Conservation (phyloP, 768 basidiomycete genomes). For the Xanthoconium stramineum region DNA sequence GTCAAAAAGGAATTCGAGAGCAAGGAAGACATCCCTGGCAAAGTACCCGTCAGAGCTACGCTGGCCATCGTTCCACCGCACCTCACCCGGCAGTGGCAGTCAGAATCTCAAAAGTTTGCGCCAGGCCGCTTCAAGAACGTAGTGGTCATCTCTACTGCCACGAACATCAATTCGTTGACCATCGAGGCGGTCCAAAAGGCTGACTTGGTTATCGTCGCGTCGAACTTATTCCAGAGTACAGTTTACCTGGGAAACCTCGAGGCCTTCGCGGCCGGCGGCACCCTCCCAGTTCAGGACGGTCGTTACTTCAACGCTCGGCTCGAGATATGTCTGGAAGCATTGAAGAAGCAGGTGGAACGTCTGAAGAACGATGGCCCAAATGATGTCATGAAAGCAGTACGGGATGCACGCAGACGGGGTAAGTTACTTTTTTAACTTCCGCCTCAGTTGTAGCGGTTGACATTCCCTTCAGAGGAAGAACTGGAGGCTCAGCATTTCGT, state of each 20-base stretch:
- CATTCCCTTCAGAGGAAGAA: conserved; percentile 43
- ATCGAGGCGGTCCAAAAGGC: conserved; percentile 75
- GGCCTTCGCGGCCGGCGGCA: conserved; percentile 61
- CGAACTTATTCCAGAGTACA: conserved; percentile 77
- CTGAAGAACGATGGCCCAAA: conserved; percentile 62
- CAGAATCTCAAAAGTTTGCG: conserved; percentile 81
- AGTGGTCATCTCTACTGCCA: conserved; percentile 62
- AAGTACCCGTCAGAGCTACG: conserved; percentile 77
- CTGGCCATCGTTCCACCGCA: conserved; percentile 88
- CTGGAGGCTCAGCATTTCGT: conserved; percentile 43
- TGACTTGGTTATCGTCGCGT: conserved; percentile 83
- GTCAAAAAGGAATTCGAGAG: conserved; percentile 58
- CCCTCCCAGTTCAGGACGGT: conserved; percentile 74
- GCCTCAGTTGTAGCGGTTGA: background rate
- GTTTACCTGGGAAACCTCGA: conserved; percentile 78
- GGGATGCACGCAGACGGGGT: conserved; percentile 60
- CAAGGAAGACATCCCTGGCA: conserved; percentile 47
- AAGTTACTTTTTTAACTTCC: conserved; percentile 17
- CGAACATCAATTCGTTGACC: conserved; percentile 67
- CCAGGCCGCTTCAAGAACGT: conserved; percentile 44
- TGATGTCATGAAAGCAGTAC: conserved; percentile 63
- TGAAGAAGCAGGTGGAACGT: conserved; percentile 65
- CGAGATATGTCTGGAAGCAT: conserved; percentile 52
- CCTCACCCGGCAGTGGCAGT: conserved; percentile 85
- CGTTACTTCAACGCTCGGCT: conserved; percentile 88